Evolutionary conservation across 2,329 filamentous ascomycete genomes (phyloP), one percentile per base, ranked within the genome.

Genomic region (Tolypocladium pustulatum): DNA sequence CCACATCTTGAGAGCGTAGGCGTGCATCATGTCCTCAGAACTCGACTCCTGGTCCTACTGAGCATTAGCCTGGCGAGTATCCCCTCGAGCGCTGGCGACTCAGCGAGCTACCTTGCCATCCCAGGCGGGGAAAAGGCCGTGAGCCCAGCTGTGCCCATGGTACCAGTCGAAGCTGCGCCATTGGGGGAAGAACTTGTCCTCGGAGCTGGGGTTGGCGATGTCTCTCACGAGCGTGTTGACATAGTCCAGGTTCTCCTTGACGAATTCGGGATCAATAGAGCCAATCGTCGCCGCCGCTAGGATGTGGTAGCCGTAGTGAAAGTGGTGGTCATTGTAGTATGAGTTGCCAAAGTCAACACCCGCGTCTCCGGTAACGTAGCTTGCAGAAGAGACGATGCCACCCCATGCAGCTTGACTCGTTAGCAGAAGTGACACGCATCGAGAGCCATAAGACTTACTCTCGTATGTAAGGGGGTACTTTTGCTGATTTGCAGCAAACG

Each of bases 1-100:
- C 94, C 94, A 97, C 86, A 97, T 90, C 78, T 96, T 96, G 68
- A 97, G 74, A 0, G 88, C 90, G 71, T 94, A 96, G 8, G 85
- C 84, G 60, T 89, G 87, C 84, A 97, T 91, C 62, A 86, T 85
- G 72, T 97, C 94, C 73, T 97, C 93, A 0, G 90, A 93, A 53
- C 88, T 90, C 36, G 90, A 94, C 71, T 97, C 94, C 74, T 92
- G 82, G 70, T 93, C 77, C 75, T 78, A 52, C 36, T 36, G 20
- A 22, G 46, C 4, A 40, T 60, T 41, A 60, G 61, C 52, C n/a
- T 37, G 2, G 15, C 10, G 6, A 32, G 13, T n/a, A 17, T 9
- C n/a, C 22, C 22, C 4, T n/a, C 4, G 15, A 34, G 15, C n/a
- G 7, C 3, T n/a, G 56, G 55, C 46, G 10, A n/a, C 20, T n/a